These are phyloP conservation scores for Inonotus obliquus DNA, from an alignment of 1,284 basidiomycete species.

Conservation along the genomic window DNA sequence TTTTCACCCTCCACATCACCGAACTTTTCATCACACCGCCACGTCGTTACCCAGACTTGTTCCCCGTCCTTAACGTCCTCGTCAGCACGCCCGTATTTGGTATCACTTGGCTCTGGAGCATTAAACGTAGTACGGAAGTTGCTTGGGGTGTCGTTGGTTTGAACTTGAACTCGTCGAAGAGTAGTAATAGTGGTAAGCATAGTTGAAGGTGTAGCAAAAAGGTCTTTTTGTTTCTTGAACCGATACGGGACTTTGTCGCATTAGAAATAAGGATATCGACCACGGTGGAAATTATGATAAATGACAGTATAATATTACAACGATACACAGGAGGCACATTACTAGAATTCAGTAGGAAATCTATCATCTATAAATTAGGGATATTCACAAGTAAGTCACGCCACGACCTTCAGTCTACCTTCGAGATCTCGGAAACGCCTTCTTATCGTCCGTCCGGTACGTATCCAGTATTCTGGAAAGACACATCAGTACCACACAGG, in stretches of 20 bases:
- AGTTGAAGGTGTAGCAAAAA: background rate
- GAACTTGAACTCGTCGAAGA: background rate
- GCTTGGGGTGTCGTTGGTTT: slow-evolving; percentile 46
- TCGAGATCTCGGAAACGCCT: background rate
- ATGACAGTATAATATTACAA: too few species aligned
- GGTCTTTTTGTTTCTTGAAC: background rate
- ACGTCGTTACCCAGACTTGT: slow-evolving; percentile 79
- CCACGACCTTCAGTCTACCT: too few species aligned
- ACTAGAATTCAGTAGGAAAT: too few species aligned
- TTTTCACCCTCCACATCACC: slow-evolving; percentile 54
- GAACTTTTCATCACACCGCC: slow-evolving; percentile 64
- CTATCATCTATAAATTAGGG: too few species aligned
- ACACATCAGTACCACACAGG: background rate
- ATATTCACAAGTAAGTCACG: too few species aligned
- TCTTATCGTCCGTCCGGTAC: background rate
- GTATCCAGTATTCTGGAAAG: background rate
- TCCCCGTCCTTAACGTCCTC: slow-evolving; percentile 82
- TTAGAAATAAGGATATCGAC: background rate
- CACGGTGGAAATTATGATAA: too few species aligned
- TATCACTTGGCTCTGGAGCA: slow-evolving; percentile 73
- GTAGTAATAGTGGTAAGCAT: background rate
- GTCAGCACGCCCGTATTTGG: slow-evolving; percentile 76
- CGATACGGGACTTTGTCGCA: background rate
- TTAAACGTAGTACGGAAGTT: slow-evolving; percentile 63
- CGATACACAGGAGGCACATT: too few species aligned